Percentiles rank a stretch among this genome's conserved stretches.
Conservation (phyloP, 805 yeast genomes). For the Tetrapisispora phaffii region DNA sequence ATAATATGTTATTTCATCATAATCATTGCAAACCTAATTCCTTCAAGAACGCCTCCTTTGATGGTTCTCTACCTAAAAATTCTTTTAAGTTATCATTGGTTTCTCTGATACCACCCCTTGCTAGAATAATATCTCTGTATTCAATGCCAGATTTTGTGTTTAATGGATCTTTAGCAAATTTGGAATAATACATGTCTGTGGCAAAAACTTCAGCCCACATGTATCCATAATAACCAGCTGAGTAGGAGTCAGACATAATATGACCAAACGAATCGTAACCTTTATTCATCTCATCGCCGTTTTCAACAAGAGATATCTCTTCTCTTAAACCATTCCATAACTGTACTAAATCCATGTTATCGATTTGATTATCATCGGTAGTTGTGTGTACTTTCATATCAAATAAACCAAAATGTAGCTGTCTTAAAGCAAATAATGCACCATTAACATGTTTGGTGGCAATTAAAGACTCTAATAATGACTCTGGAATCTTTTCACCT, state of each 20-base stretch:
- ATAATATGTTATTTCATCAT: neutral
- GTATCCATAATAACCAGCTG: conserved; percentile 80
- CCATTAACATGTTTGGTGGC: conserved; percentile 67
- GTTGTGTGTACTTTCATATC: conserved; percentile 63
- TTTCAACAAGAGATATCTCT: conserved; percentile 48
- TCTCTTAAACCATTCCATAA: conserved; percentile 61
- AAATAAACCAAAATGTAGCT: conserved; percentile 67
- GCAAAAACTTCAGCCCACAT: conserved; percentile 82
- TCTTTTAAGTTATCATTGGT: conserved; percentile 54
- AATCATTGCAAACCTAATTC: conserved; percentile 43
- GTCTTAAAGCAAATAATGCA: conserved; percentile 62
- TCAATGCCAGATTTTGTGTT: conserved; percentile 48
- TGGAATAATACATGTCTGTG: conserved; percentile 66
- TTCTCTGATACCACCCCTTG: conserved; percentile 66
- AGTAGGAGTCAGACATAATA: conserved; percentile 71
- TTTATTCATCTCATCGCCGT: conserved; percentile 45
- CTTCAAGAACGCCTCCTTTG: conserved; percentile 57
- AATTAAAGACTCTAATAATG: conserved; percentile 47
- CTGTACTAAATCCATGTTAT: conserved; percentile 37
- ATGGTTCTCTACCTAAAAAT: conserved; percentile 68
- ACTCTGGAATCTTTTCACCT: conserved; percentile 47
- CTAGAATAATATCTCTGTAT: conserved; percentile 61
- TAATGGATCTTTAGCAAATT: conserved; percentile 61
- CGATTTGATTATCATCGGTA: conserved; percentile 29
- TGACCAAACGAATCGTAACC: conserved; percentile 77